Evolutionary conservation across 805 yeast species (phyloP).

Genomic region (Cyberlindnera misumaiensis): DNA sequence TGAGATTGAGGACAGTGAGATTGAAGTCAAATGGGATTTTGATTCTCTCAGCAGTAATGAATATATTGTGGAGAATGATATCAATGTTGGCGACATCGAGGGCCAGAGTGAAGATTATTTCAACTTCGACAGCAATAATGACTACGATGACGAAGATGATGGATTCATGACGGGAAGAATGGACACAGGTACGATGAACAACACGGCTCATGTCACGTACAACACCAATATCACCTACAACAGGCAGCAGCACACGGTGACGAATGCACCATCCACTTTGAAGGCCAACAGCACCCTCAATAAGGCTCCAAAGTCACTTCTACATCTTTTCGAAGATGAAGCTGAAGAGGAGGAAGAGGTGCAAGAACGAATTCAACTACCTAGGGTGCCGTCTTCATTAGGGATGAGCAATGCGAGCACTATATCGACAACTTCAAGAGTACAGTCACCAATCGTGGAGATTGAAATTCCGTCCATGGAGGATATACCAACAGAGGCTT

Average conservation of each 20-base stretch:
- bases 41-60: constrained; percentile 73
- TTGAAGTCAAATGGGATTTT: constrained; percentile 79
- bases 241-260: neutral
- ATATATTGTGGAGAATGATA: constrained; percentile 66
- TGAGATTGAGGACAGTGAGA: constrained; percentile 32
- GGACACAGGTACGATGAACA: constrained; percentile 12
- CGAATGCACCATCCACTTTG: constrained; percentile 19
- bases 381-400: constrained; percentile 16
- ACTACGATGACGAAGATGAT: constrained; percentile 23
- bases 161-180: constrained; percentile 20
- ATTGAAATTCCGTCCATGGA: constrained; percentile 70
- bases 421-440: constrained; percentile 21
- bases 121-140: constrained; percentile 11
- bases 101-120: constrained; percentile 19
- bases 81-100: constrained; percentile 34
- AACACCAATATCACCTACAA: constrained; percentile 18
- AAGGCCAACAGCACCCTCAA: constrained; percentile 23
- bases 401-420: constrained; percentile 10
- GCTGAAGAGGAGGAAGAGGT: constrained; percentile 24
- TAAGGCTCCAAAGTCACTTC: constrained; percentile 64
- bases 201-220: constrained; percentile 26
- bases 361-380: constrained; percentile 14
- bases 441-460: constrained; percentile 51
- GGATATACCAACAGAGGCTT: constrained; percentile 23
- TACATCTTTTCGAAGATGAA: constrained; percentile 60